Conservation (phyloP, 2,329 filamentous ascomycete genomes). For the Herpotrichia juniperi region DNA sequence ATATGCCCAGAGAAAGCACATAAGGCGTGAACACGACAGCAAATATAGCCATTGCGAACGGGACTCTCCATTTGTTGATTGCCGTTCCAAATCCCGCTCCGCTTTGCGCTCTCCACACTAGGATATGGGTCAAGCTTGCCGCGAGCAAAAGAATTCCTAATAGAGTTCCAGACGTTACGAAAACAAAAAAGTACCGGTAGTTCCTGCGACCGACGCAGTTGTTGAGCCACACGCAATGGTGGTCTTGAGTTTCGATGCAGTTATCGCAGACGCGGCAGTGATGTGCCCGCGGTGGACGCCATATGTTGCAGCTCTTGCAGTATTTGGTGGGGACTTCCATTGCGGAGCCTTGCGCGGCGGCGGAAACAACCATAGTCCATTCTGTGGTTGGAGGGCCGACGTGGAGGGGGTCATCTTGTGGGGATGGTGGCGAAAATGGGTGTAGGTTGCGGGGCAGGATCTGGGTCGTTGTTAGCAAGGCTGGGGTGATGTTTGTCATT, state of each 20-base stretch:
- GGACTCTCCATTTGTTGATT: constrained; percentile 74
- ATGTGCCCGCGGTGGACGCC: constrained; percentile 93
- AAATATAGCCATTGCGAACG: constrained; percentile 89
- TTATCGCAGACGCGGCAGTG: constrained; percentile 97
- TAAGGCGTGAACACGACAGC: constrained; percentile 77
- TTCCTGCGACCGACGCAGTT: constrained; percentile 97
- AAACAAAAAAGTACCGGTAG: constrained; percentile 97
- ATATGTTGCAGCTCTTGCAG: constrained; percentile 96
- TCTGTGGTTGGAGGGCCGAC: constrained; percentile 87
- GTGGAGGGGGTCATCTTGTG: constrained; percentile 79
- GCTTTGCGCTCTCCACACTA: constrained; percentile 71
- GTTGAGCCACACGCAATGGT: constrained; percentile 99
- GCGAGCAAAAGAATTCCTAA: constrained; percentile 77
- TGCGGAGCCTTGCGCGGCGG: constrained; percentile 74
- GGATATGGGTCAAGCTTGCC: constrained; percentile 79
- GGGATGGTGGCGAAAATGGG: constrained; percentile 76
- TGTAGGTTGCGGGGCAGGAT: constrained; percentile 93
- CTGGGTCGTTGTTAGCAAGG: constrained; percentile 56
- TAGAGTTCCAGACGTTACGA: constrained; percentile 79
- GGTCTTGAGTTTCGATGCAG: constrained; percentile 95
- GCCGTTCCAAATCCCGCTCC: constrained; percentile 70
- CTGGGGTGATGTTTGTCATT: neutral
- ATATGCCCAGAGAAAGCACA: constrained; percentile 80
- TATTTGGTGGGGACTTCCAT: constrained; percentile 99
- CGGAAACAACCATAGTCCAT: constrained; percentile 89